These are phyloP conservation scores for Nicotiana attenuata DNA, from an alignment of 257 asterid species.

Conservation along the genomic window DNA sequence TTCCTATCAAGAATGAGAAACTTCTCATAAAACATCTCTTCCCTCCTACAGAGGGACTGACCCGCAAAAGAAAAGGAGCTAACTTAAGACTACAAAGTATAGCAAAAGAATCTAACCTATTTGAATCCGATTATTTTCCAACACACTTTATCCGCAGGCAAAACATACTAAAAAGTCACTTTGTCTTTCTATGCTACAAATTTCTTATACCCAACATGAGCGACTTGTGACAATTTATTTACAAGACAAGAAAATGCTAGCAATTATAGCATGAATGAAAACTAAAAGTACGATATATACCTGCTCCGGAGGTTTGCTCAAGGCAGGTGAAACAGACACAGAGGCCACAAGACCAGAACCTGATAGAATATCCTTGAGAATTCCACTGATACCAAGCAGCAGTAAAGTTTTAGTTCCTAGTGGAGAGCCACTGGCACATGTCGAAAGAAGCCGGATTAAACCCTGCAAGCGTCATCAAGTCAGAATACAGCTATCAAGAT, in stretches of 20 bases:
- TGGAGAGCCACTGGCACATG: conserved; percentile 92
- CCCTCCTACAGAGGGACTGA: not conserved
- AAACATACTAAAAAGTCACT: not conserved
- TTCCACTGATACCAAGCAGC: conserved; percentile 88
- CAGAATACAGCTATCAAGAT: conserved; percentile 21
- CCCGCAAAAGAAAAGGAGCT: not conserved
- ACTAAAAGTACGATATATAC: conserved; percentile 22
- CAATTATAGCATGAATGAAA: not conserved
- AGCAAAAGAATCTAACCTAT: not conserved
- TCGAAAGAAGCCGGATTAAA: conserved; percentile 83
- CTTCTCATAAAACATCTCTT: not conserved
- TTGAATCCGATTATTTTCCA: not conserved
- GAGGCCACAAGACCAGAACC: conserved; percentile 81
- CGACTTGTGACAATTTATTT: not conserved
- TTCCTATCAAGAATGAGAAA: not conserved
- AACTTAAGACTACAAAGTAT: not conserved
- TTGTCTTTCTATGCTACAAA: not conserved
- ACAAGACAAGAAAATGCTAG: not conserved
- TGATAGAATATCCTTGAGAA: conserved; percentile 81
- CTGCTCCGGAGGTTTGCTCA: conserved; percentile 97
- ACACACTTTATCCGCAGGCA: not conserved
- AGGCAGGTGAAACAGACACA: conserved; percentile 85
- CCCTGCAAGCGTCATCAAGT: conserved; percentile 55
- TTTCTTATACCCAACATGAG: not conserved
- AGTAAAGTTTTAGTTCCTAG: conserved; percentile 83